phyloP scores from a whole-genome alignment of 148 eudicot species.

The Vaccinium darrowii region DNA sequence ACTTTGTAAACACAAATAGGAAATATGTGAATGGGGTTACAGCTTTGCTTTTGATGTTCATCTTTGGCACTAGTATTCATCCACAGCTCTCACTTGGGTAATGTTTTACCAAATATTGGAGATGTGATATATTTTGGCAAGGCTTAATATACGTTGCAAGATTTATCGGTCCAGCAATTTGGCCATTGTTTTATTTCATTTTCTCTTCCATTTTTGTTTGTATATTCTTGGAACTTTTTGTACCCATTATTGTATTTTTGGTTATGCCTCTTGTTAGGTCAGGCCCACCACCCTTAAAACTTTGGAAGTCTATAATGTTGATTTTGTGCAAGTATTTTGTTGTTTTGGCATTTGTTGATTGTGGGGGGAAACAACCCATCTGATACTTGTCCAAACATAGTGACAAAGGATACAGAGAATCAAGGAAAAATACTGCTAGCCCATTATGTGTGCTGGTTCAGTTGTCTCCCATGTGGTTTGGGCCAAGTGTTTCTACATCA shows the following conservation, averaged over 20 bases:
- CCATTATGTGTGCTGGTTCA: not conserved
- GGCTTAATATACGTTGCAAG: not conserved
- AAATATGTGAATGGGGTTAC: not conserved
- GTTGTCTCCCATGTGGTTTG: constrained; percentile 17
- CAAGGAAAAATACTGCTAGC: not conserved
- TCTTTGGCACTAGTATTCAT: not conserved
- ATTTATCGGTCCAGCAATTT: not conserved
- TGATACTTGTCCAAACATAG: too few relatives aligned
- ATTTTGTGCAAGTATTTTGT: not conserved
- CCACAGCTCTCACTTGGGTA: not conserved
- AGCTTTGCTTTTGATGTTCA: not conserved
- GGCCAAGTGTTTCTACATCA: constrained; percentile 2
- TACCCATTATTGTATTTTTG: not conserved
- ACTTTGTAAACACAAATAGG: constrained; percentile 25
- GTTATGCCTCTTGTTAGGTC: not conserved
- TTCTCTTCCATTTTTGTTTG: not conserved
- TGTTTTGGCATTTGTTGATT: not conserved
- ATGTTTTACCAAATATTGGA: not conserved
- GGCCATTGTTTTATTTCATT: not conserved
- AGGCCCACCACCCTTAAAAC: not conserved
- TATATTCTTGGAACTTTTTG: not conserved
- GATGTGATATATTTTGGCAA: not conserved
- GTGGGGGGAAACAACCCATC: not conserved
- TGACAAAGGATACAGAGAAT: too few relatives aligned
- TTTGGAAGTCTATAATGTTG: not conserved